A percentile compares a stretch with the other conserved stretches of the same genome.
These are phyloP conservation scores for Phyllostachys edulis DNA, from an alignment of 176 grass and related monocot genomes.

Conservation along the genomic window DNA sequence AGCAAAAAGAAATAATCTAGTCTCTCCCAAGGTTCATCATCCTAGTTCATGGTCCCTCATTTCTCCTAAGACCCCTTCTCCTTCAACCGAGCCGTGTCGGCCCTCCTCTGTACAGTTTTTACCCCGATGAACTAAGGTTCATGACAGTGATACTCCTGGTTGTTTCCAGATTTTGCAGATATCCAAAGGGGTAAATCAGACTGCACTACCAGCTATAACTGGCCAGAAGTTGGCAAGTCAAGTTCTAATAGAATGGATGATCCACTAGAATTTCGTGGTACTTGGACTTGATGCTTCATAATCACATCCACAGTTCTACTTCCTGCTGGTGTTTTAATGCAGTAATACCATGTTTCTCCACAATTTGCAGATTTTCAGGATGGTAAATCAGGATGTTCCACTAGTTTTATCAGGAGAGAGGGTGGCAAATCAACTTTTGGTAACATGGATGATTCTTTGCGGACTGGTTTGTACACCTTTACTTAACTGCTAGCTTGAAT, in stretches of 20 bases:
- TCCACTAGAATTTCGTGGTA: slow-evolving; percentile 35
- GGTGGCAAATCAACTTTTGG: slow-evolving; percentile 35
- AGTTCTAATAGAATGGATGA: slow-evolving; percentile 2
- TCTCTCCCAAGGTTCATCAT: too few species aligned
- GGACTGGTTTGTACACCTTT: slow-evolving; percentile 46
- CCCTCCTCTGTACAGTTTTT: too few species aligned
- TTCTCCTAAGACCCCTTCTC: too few species aligned
- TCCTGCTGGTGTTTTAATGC: slow-evolving; percentile 14
- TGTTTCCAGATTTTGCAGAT: slow-evolving; percentile 37
- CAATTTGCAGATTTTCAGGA: slow-evolving; percentile 31
- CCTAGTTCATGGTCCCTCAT: too few species aligned
- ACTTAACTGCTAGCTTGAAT: slow-evolving; percentile 11
- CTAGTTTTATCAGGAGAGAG: slow-evolving; percentile 23
- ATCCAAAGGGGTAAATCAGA: slow-evolving; percentile 6
- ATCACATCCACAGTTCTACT: background rate
- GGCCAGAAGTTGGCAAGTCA: slow-evolving; percentile 21
- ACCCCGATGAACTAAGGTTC: too few species aligned
- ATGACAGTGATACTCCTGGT: background rate
- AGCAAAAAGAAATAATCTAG: too few species aligned
- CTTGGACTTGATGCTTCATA: background rate
- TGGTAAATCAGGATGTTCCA: slow-evolving; percentile 18
- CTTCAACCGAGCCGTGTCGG: too few species aligned
- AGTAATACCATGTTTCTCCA: slow-evolving; percentile 9
- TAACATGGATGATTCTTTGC: slow-evolving; percentile 31
- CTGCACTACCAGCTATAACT: background rate